phyloP scores from a whole-genome alignment of 2,329 filamentous ascomycete species.

The Colletotrichum sp. region DNA sequence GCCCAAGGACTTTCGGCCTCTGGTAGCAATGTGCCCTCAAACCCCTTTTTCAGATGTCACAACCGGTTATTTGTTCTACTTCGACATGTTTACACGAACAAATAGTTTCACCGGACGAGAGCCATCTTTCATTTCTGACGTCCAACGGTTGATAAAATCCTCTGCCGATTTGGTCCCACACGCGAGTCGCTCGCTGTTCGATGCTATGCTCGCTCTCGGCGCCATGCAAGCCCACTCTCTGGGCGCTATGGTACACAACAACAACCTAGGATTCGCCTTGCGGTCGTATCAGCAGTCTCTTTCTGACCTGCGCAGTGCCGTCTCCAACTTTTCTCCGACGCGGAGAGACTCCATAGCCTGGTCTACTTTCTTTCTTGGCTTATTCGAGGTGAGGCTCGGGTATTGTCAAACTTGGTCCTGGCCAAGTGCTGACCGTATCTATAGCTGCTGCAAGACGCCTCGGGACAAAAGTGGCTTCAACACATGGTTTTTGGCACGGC shows the following conservation, averaged over 20 bases:
- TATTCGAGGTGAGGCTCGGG: slow-evolving; percentile 33
- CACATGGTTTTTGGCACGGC: slow-evolving; percentile 39
- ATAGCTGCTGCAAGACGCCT: slow-evolving; percentile 36
- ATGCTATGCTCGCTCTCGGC: slow-evolving; percentile 34
- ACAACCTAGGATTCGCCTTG: slow-evolving; percentile 20
- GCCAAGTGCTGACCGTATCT: neutral
- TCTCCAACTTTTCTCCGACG: neutral
- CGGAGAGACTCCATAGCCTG: slow-evolving; percentile 25
- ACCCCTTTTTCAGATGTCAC: slow-evolving; percentile 18
- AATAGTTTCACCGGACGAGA: slow-evolving; percentile 31
- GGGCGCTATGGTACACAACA: neutral
- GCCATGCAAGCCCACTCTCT: slow-evolving; percentile 30
- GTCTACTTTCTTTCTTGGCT: slow-evolving; percentile 36
- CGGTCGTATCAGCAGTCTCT: slow-evolving; percentile 32
- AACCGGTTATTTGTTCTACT: slow-evolving; percentile 29
- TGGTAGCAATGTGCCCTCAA: neutral
- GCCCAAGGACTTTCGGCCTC: neutral
- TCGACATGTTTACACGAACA: slow-evolving; percentile 29
- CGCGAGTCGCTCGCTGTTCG: slow-evolving; percentile 19
- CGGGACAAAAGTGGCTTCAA: slow-evolving; percentile 36
- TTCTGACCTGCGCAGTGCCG: slow-evolving; percentile 22
- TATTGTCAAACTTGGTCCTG: neutral
- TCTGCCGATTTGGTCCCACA: neutral
- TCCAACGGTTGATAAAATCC: slow-evolving; percentile 23
- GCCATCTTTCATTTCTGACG: slow-evolving; percentile 20